Conservation (phyloP, 768 basidiomycete species). For the Boletus subparvulus region DNA sequence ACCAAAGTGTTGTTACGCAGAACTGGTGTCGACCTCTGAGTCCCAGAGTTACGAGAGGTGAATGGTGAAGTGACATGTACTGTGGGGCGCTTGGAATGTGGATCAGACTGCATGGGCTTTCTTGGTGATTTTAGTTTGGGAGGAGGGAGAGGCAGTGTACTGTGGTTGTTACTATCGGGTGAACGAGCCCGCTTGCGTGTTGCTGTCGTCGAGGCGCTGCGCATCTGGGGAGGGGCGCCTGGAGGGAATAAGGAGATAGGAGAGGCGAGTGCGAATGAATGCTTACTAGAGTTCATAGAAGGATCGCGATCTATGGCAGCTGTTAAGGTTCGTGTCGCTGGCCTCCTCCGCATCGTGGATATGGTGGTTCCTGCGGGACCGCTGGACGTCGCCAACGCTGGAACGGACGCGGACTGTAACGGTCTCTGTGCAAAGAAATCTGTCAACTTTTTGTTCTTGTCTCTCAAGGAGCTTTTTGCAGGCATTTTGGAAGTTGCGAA, state of each 20-base stretch:
- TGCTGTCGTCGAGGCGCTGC: constrained; percentile 11
- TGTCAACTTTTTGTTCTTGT: constrained; percentile 36
- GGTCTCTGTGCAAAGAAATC: constrained; percentile 46
- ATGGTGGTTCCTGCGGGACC: background rate
- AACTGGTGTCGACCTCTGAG: constrained; percentile 1
- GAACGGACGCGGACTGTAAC: constrained; percentile 11
- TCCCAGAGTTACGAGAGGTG: constrained; percentile 38
- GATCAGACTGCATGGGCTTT: constrained; percentile 15
- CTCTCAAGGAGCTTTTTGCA: constrained; percentile 10
- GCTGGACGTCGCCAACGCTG: constrained; percentile 11
- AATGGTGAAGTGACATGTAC: constrained; percentile 12
- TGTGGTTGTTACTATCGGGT: constrained; percentile 13
- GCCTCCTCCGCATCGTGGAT: constrained; percentile 12
- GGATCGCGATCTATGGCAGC: background rate
- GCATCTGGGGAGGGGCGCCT: constrained; percentile 11
- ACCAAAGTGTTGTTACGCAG: constrained; percentile 1
- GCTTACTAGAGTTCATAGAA: constrained; percentile 19
- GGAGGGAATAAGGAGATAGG: constrained; percentile 7
- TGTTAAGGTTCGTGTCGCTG: constrained; percentile 10
- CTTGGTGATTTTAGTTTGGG: constrained; percentile 21
- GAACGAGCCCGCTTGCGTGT: constrained; percentile 30
- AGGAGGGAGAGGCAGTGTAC: constrained; percentile 3
- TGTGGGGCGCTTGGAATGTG: constrained; percentile 2
- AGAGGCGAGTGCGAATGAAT: background rate
- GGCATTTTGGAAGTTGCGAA: constrained; percentile 17